These are phyloP conservation scores for Colletotrichum sp. DNA, from an alignment of 2,329 filamentous ascomycete species.

Conservation along the genomic window DNA sequence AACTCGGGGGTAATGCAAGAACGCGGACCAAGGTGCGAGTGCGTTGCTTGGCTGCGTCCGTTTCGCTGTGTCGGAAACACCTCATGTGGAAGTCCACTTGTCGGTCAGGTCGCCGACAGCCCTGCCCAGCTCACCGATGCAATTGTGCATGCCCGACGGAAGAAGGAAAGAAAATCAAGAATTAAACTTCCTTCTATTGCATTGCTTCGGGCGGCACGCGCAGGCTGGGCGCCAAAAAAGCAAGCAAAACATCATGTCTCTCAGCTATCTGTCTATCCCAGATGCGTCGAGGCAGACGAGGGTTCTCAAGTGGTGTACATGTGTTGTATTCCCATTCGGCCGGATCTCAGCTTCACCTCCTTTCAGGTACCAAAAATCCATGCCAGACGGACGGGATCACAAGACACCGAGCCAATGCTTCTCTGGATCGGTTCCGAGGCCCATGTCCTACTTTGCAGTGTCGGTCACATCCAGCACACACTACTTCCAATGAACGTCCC, in stretches of 20 bases:
- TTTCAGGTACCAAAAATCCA: background rate
- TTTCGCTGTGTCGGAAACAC: slow-evolving; percentile 3
- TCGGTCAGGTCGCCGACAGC: background rate
- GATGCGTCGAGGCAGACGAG: background rate
- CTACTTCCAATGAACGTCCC: background rate
- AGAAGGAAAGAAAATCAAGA: background rate
- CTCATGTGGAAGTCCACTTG: slow-evolving; percentile 1
- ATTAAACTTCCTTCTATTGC: slow-evolving; percentile 1
- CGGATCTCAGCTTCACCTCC: background rate
- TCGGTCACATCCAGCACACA: background rate
- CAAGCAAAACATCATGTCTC: background rate
- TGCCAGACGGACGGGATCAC: background rate
- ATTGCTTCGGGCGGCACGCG: background rate
- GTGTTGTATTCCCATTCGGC: slow-evolving; percentile 21
- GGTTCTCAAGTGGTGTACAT: slow-evolving; percentile 12
- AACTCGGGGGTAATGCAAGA: background rate
- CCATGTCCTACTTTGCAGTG: background rate
- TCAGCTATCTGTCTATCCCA: background rate
- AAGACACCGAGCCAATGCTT: slow-evolving; percentile 1
- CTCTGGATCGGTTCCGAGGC: background rate
- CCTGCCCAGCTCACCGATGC: slow-evolving; percentile 4
- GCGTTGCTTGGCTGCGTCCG: background rate
- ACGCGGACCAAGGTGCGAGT: background rate
- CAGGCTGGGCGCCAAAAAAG: background rate
- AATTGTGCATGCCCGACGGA: background rate